Evolutionary conservation across 2,329 filamentous ascomycete species (phyloP).

Genomic region (Paracamarosporium sp.): DNA sequence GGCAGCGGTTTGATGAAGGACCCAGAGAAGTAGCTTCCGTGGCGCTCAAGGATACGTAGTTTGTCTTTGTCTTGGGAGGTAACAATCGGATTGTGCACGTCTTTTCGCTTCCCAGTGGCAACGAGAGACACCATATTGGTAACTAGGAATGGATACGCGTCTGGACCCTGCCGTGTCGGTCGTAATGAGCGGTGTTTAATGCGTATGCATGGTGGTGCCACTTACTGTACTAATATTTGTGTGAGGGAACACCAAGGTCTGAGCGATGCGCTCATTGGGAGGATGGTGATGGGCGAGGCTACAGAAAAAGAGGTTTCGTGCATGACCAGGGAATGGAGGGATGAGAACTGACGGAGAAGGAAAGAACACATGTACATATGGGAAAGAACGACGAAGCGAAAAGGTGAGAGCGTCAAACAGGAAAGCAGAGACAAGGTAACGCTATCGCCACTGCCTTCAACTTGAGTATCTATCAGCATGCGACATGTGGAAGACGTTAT

Average conservation of each 20-base stretch:
- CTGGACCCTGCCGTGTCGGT: background rate
- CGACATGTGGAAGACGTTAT: too few relatives aligned
- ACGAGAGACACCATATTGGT: conserved; percentile 41
- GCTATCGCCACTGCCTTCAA: too few relatives aligned
- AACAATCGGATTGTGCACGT: conserved; percentile 23
- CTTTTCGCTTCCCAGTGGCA: conserved; percentile 40
- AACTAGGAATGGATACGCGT: background rate
- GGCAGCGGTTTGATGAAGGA: conserved; percentile 21
- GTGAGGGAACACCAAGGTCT: background rate
- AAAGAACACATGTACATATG: background rate
- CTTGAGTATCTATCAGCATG: too few relatives aligned
- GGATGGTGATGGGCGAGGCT: conserved; percentile 10
- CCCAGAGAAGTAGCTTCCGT: conserved; percentile 16
- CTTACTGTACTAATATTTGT: background rate
- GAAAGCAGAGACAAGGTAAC: too few relatives aligned
- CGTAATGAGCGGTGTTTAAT: background rate
- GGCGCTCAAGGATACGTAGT: conserved; percentile 39
- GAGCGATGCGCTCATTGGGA: conserved; percentile 5
- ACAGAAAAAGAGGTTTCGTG: background rate
- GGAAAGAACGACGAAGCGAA: too few relatives aligned
- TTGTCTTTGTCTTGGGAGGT: conserved; percentile 38
- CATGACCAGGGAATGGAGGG: background rate
- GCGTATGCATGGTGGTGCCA: background rate
- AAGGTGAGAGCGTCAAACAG: too few relatives aligned
- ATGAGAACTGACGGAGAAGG: background rate